These are phyloP conservation scores for Massariosphaeria phaeospora DNA, from an alignment of 495 filamentous ascomycete genomes.

Conservation along the genomic window DNA sequence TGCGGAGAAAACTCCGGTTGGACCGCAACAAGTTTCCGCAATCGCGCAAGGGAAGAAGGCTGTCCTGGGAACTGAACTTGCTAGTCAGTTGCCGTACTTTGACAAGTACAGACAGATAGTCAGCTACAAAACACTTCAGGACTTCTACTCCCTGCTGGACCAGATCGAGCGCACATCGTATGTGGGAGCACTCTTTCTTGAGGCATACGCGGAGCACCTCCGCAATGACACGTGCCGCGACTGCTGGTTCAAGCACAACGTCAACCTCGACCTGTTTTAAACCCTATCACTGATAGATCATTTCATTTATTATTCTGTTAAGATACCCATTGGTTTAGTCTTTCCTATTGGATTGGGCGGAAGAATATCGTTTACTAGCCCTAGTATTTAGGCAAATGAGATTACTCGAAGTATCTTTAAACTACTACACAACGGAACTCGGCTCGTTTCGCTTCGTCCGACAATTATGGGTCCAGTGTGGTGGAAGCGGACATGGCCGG, in stretches of 20 bases:
- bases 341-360: too few species aligned
- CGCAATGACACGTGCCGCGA: constrained; percentile 17
- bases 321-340: too few species aligned
- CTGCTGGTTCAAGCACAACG: constrained; percentile 21
- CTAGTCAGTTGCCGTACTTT: neutral
- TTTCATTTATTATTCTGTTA: too few species aligned
- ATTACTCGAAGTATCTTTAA: too few species aligned
- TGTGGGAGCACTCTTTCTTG: constrained; percentile 19
- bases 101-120: neutral
- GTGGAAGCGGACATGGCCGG: too few species aligned
- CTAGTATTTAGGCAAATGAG: too few species aligned
- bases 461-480: too few species aligned
- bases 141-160: constrained; percentile 28
- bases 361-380: too few species aligned
- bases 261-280: neutral
- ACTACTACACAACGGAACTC: too few species aligned
- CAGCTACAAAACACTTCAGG: constrained; percentile 21
- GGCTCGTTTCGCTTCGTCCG: too few species aligned
- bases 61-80: neutral
- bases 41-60: neutral
- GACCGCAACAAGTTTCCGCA: neutral
- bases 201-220: constrained; percentile 28
- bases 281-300: too few species aligned
- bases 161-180: constrained; percentile 22
- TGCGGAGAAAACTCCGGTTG: too few species aligned